A percentile compares a stretch with the other conserved stretches of the same genome.
Evolutionary conservation across 225 moss, liverwort and hornwort genomes (phyloP).

Genomic region (Climacium dendroides): DNA sequence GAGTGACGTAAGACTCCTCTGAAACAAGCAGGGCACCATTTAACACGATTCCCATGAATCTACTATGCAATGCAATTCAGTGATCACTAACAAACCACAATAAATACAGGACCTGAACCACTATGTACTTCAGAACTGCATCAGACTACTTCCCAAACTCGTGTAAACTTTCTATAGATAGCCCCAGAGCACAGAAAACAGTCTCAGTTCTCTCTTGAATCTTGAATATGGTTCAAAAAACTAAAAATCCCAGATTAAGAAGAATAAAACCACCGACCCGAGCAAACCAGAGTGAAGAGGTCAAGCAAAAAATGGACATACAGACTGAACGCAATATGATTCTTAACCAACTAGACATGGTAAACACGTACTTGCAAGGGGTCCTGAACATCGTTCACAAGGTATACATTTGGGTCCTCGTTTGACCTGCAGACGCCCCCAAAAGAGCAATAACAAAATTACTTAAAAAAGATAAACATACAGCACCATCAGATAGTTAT

Average conservation of each 20-base stretch:
- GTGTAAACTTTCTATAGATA: slow-evolving; percentile 8
- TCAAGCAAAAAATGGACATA: neutral
- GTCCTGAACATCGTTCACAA: slow-evolving; percentile 92
- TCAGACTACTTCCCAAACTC: slow-evolving; percentile 12
- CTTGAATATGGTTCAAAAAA: neutral
- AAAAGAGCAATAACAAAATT: neutral
- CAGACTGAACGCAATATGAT: neutral
- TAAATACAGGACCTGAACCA: neutral
- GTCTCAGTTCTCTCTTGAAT: neutral
- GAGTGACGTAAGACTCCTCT: slow-evolving; percentile 93
- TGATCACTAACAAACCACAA: neutral
- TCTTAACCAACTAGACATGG: neutral
- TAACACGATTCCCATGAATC: neutral
- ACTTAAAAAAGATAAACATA: neutral
- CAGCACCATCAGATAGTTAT: neutral
- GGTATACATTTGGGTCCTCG: slow-evolving; percentile 93
- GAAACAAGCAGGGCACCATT: slow-evolving; percentile 1
- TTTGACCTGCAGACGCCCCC: slow-evolving; percentile 47
- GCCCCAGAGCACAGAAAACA: neutral
- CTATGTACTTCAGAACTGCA: slow-evolving; percentile 13
- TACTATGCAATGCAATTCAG: neutral
- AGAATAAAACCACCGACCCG: neutral
- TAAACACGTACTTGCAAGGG: slow-evolving; percentile 68
- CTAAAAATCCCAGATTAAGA: neutral
- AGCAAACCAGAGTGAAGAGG: neutral